These are phyloP conservation scores for Dactylellina cionopaga DNA, from an alignment of 2,329 filamentous ascomycete species.

Conservation along the genomic window DNA sequence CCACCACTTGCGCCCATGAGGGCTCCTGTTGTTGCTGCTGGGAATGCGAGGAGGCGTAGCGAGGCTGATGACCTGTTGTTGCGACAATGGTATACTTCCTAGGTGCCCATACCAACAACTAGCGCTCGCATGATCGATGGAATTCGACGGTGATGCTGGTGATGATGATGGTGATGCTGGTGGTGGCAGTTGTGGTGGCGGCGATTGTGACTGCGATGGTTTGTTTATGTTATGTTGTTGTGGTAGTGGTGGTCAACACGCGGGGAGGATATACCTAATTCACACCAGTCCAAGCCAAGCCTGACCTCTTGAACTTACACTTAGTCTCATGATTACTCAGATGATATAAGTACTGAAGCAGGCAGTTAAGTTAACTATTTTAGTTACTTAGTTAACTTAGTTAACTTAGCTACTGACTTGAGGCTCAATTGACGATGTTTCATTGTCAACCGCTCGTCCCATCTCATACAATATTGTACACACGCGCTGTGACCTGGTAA, in stretches of 20 bases:
- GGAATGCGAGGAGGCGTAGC: background rate
- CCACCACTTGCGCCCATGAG: slow-evolving; percentile 27
- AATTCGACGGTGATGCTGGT: background rate
- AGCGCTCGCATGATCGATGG: slow-evolving; percentile 38
- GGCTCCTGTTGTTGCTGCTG: slow-evolving; percentile 10
- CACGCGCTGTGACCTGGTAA: background rate
- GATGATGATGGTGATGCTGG: background rate
- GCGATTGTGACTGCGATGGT: slow-evolving; percentile 1
- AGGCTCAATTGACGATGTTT: too few species aligned
- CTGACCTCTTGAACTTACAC: too few species aligned
- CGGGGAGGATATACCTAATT: too few species aligned
- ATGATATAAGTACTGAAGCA: too few species aligned
- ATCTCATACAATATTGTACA: background rate
- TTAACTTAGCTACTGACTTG: too few species aligned
- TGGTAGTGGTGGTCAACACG: background rate
- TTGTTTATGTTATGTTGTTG: background rate
- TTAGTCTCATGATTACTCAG: too few species aligned
- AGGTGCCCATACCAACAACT: slow-evolving; percentile 51
- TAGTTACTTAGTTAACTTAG: too few species aligned
- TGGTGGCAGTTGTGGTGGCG: background rate
- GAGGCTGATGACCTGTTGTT: slow-evolving; percentile 16
- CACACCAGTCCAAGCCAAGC: too few species aligned
- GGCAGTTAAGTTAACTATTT: too few species aligned
- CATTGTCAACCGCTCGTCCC: background rate
- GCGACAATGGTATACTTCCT: slow-evolving; percentile 37